These are phyloP conservation scores for Blastomyces gilchristii DNA, from an alignment of 2,329 filamentous ascomycete genomes.

Conservation along the genomic window DNA sequence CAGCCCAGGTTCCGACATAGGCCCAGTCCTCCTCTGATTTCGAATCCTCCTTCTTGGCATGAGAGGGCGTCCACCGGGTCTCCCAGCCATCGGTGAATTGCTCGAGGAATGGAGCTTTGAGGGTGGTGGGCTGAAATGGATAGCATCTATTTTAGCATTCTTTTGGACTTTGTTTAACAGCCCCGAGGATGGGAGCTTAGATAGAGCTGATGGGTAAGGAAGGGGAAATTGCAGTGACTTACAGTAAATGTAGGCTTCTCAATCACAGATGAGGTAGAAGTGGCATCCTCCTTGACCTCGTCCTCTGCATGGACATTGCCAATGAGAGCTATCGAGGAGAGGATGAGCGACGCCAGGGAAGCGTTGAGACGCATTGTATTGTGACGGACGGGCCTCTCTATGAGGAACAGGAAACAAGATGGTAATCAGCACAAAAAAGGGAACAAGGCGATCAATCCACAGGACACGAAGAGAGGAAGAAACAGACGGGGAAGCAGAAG, in stretches of 20 bases:
- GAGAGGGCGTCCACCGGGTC: slow-evolving; percentile 81
- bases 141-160: slow-evolving; percentile 13
- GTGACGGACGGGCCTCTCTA: slow-evolving; percentile 23
- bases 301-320: slow-evolving; percentile 57
- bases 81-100: slow-evolving; percentile 98
- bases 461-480: slow-evolving; percentile 15
- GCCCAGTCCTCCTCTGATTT: slow-evolving; percentile 84
- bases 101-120: slow-evolving; percentile 94
- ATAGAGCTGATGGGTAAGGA: not conserved
- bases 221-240: slow-evolving; percentile 35
- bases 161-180: not conserved
- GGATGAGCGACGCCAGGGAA: slow-evolving; percentile 58
- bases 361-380: slow-evolving; percentile 78
- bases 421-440: slow-evolving; percentile 11
- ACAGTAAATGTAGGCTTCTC: slow-evolving; percentile 80
- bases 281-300: slow-evolving; percentile 53
- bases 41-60: slow-evolving; percentile 90
- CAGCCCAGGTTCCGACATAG: slow-evolving; percentile 91
- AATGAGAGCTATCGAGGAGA: slow-evolving; percentile 60
- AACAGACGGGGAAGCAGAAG: slow-evolving; percentile 11
- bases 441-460: slow-evolving; percentile 14
- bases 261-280: slow-evolving; percentile 42
- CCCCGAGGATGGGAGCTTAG: not conserved
- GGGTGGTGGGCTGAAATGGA: slow-evolving; percentile 57
- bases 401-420: slow-evolving; percentile 11